Base-by-base conservation (phyloP, 2,329 filamentous ascomycete species). In the Clarireedia monteithiana region DNA sequence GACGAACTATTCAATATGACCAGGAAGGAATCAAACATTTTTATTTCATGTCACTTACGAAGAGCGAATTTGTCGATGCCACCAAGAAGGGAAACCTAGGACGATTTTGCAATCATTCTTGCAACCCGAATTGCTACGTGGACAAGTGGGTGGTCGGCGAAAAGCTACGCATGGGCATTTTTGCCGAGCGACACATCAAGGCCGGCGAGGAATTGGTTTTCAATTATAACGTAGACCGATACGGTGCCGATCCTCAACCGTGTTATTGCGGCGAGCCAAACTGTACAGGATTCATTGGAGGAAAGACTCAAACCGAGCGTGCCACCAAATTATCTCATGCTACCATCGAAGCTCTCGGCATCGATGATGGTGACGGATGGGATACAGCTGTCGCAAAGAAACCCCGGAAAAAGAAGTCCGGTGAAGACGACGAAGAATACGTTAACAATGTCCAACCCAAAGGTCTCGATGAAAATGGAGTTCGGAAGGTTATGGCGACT, bases 91-190 rank as follows among this genome's bases (percentile, higher is more conserved):
- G 94, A 50, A 97, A 97, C 64, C 81, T 99, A 5, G 94, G 91
- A 51, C 86, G 94, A 30, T 99, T 99, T 69, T 99, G 94, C 81
- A 99, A 99, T 68, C 94, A 99, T 71, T 97, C 94, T 7, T 99
- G 94, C 79, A 96, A 94, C 70, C 94, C 94, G 17, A 99, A 99
- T 69, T 97, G 91, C 74, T 97, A 95, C 72, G 92, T 99, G 61
- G 94, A 99, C 78, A 99, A 99, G 75, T 99, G 94, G 94, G 91
- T 97, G 58, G 91, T 99, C 36, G 91, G 91, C 17, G 89, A 95
- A 67, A 97, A 96, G 75, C 77, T 97, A 69, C 91, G 94, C 66
- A 99, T 99, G 94, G 94, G 94, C 66, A 97, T 99, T 64, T 99
- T 99, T 75, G 89, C 91, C 65, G 82, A 89, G 73, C 89, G 91